Evolutionary conservation across 371 early-diverging fungal species (phyloP).

Genomic region (Syncephalastrum monosporum): DNA sequence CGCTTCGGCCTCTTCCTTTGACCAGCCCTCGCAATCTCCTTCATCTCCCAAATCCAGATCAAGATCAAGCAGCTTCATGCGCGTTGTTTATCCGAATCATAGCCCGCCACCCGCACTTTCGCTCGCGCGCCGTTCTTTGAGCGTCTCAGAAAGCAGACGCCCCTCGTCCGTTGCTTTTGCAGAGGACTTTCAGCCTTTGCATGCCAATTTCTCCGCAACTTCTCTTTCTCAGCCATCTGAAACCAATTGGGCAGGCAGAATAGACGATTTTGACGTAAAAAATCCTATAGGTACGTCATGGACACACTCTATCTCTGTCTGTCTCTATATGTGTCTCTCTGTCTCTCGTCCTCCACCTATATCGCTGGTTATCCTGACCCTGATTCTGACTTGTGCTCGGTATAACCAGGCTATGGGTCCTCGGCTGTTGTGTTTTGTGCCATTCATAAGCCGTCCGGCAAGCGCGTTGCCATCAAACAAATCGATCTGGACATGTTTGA

Average conservation of each 20-base stretch:
- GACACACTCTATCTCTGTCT: too few species aligned
- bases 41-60: not conserved
- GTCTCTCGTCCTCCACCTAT: not conserved
- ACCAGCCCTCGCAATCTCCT: not conserved
- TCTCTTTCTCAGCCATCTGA: constrained; percentile 3
- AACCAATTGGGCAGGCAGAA: constrained; percentile 6
- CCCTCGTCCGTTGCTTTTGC: not conserved
- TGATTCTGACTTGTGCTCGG: constrained; percentile 47
- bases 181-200: not conserved
- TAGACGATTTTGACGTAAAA: constrained; percentile 41
- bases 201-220: not conserved
- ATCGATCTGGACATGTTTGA: constrained; percentile 94
- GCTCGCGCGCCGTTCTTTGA: too few species aligned
- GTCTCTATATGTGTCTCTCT: too few species aligned
- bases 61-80: constrained; percentile 5
- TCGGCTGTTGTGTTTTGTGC: constrained; percentile 87
- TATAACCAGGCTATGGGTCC: constrained; percentile 77
- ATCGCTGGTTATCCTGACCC: too few species aligned
- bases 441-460: constrained; percentile 69
- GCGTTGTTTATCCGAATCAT: not conserved
- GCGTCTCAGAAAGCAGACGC: not conserved
- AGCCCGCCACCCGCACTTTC: too few species aligned
- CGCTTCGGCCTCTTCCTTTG: constrained; percentile 1
- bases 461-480: constrained; percentile 81
- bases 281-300: constrained; percentile 34